Conservation (phyloP, 192 early-diverging fungal genomes). For the Haplosporangium gracile region DNA sequence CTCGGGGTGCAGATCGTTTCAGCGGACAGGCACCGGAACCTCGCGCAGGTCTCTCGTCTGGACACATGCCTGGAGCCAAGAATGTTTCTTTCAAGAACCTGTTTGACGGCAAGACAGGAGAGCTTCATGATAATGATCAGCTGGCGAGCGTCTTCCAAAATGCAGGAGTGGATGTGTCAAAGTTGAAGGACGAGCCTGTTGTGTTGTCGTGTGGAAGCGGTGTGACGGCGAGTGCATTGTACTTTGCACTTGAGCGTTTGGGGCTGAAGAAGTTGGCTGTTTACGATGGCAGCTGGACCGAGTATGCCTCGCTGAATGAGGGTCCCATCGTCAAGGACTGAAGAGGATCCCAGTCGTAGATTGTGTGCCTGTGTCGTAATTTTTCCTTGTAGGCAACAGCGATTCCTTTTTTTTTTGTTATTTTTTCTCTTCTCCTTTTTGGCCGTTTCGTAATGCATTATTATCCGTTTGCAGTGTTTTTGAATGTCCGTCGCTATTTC, state of each 20-base stretch:
- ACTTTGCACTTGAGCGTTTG: conserved; percentile 80
- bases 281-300: conserved; percentile 95
- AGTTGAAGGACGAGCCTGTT: conserved; percentile 55
- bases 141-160: conserved; percentile 65
- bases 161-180: conserved; percentile 74
- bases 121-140: conserved; percentile 69
- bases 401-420: not conserved
- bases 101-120: conserved; percentile 61
- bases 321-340: conserved; percentile 75
- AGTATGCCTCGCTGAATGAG: conserved; percentile 81
- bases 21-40: conserved; percentile 84
- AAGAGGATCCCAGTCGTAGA: not conserved
- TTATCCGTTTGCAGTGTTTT: not conserved
- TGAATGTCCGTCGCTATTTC: not conserved
- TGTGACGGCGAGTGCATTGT: conserved; percentile 87
- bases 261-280: conserved; percentile 77
- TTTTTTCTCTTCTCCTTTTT: not conserved
- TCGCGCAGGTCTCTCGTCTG: conserved; percentile 79
- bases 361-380: not conserved
- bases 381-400: not conserved
- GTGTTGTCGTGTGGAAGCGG: conserved; percentile 91
- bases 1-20: conserved; percentile 74
- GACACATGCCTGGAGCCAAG: conserved; percentile 87
- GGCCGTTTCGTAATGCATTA: conserved; percentile 2
- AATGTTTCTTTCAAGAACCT: conserved; percentile 79